Percentiles rank a stretch among this genome's conserved stretches.
Evolutionary conservation across 2,329 filamentous ascomycete genomes (phyloP).

Genomic region (Teratosphaeria zuluensis): DNA sequence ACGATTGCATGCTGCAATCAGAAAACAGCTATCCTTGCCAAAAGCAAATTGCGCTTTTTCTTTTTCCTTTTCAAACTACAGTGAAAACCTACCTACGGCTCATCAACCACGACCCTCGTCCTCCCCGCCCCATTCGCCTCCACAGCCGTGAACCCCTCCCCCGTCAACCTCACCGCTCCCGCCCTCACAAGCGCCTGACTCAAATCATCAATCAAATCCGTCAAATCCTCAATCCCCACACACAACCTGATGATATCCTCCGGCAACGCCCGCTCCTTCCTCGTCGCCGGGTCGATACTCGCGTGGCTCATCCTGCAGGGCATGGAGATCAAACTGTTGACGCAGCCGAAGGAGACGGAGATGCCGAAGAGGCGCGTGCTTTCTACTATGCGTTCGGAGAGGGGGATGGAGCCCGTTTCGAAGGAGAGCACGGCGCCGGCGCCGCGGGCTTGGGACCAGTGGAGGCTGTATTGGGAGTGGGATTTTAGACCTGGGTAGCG

Average conservation of each 20-base stretch:
- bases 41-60: too few relatives aligned
- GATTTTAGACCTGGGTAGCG: slow-evolving; percentile 89
- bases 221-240: slow-evolving; percentile 87
- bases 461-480: slow-evolving; percentile 91
- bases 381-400: slow-evolving; percentile 91
- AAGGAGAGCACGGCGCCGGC: slow-evolving; percentile 92
- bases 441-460: slow-evolving; percentile 90
- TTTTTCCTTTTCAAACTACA: too few relatives aligned
- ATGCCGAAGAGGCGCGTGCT: slow-evolving; percentile 87
- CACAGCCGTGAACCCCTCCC: slow-evolving; percentile 61
- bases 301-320: slow-evolving; percentile 99
- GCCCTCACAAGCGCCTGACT: slow-evolving; percentile 87
- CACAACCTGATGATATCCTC: slow-evolving; percentile 94
- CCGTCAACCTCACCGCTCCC: slow-evolving; percentile 79
- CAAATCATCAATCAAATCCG: slow-evolving; percentile 88
- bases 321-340: slow-evolving; percentile 98
- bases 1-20: too few relatives aligned
- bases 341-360: slow-evolving; percentile 93
- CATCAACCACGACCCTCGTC: slow-evolving; percentile 27
- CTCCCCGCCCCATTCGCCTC: slow-evolving; percentile 14
- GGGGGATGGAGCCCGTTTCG: slow-evolving; percentile 75
- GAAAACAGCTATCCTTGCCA: too few relatives aligned
- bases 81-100: too few relatives aligned
- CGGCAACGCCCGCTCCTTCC: slow-evolving; percentile 80
- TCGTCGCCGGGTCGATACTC: slow-evolving; percentile 91